Base-by-base conservation (phyloP, 306 rosid species). In the Phaseolus lunatus region DNA sequence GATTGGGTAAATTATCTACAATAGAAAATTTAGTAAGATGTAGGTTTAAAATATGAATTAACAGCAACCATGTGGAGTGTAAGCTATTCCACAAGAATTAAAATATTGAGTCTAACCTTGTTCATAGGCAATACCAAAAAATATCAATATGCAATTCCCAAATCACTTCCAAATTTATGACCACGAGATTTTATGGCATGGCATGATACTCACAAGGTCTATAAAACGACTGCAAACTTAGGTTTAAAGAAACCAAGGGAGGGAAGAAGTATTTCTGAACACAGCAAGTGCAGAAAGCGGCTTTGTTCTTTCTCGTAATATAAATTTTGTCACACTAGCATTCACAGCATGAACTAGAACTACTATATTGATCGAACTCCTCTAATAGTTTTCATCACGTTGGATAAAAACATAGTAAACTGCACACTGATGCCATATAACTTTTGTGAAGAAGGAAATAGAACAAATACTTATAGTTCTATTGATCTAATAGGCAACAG, bases 1-100 rank as follows among this genome's bases (percentile, higher is more conserved):
- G 37, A 91, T 76, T 37, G 99, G 99, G 80, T 90, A 77, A 81
- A 96, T 88, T 79, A 92, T 82, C 99, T 96, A 64, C 76, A 80
- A 45, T 45, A 39, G 77, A 68, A 58, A 14, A 1, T 41, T 67
- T 53, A 24, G 56, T 67, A 67, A 52, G 27, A 67, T 69, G 50
- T 66, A 64, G 44, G 49, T 62, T 78, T 70, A 82, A 75, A 19
- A 76, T 31, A 77, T 71, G 39, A 82, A 44, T 45, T 1, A 73
- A 70, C 69, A 65, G 53, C 67, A 15, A 69, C 20, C 68, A 70
- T 15, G 53, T 23, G 7, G 53, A 22, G 44, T 52, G 47, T 13
- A 29, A 31, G 45, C 47, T 65, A 81, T 31, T 75, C 53, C 67
- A 72, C 48, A 61, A 57, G 67, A 50, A 52, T 22, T 43, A 75